Base-by-base conservation (phyloP, 2,329 filamentous ascomycete species). In the Remersonia thermophila region DNA sequence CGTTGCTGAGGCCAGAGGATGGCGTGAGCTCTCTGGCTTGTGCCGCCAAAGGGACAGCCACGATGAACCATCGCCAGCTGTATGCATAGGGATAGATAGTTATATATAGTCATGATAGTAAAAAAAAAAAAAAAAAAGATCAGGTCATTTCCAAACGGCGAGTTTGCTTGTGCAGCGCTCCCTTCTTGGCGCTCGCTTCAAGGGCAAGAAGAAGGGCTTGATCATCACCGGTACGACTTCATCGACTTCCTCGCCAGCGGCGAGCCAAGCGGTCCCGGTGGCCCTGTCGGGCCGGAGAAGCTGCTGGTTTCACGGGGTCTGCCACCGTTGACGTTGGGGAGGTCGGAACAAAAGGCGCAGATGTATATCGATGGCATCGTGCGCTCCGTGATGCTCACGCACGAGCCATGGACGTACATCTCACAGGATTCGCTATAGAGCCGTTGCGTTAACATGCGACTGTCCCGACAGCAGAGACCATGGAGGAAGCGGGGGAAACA, bases 401-500 rank as follows among this genome's bases (percentile, higher is more conserved):
- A 80, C 38, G 63, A 63, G n/a, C 70, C 72, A 50, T 80, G 75
- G 20, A 78, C 66, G 65, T 69, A 76, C 60, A 75, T 69, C 48
- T 78, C 73, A 51, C 75, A 80, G 16, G 71, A 73, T 56, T 77
- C 69, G 48, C 74, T 29, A 12, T 12, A 13, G 27, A 29, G 20
- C 9, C 5, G 20, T n/a, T n/a, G n/a, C n/a, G n/a, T n/a, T n/a
- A n/a, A n/a, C n/a, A n/a, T n/a, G n/a, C n/a, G n/a, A n/a, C n/a
- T n/a, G n/a, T n/a, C n/a, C n/a, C n/a, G n/a, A n/a, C n/a, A n/a
- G n/a, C n/a, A 23, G 20, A 23, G 9, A 23, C 5, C 20, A 6
- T 9, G 20, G 20, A 23, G 5, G 9, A 5, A 9, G 20, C 5
- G 5, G 9, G 20, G 20, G 15, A 37, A 14, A 20, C 20, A 32